Percentiles rank a stretch among this genome's conserved stretches.
Evolutionary conservation across 176 grass and related monocot species (phyloP).

Genomic region (bread wheat (Triticum aestivum)): IWGSC_CS_RefSeq_v2.1 NC_057808.1:568643025-568643524

Average conservation of each 20-base stretch:
- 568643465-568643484: slow-evolving; percentile 75
- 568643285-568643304: slow-evolving; percentile 47
- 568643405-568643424: slow-evolving; percentile 58
- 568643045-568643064: slow-evolving; percentile 66
- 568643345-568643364: background rate
- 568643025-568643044: slow-evolving; percentile 79
- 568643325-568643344: background rate
- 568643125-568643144: slow-evolving; percentile 64
- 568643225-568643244: slow-evolving; percentile 56
- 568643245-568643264: slow-evolving; percentile 75
- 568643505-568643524: background rate
- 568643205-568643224: slow-evolving; percentile 47
- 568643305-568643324: slow-evolving; percentile 16
- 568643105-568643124: slow-evolving; percentile 67
- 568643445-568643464: slow-evolving; percentile 57
- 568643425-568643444: slow-evolving; percentile 71
- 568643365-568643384: slow-evolving; percentile 27
- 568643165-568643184: background rate
- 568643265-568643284: slow-evolving; percentile 70
- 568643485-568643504: slow-evolving; percentile 61
- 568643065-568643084: slow-evolving; percentile 58
- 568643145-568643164: slow-evolving; percentile 26
- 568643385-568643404: slow-evolving; percentile 78
- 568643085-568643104: slow-evolving; percentile 72
- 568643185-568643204: background rate